phyloP scores from a whole-genome alignment of 2,329 filamentous ascomycete genomes.

The Cylindrodendrum hubeiense region DNA sequence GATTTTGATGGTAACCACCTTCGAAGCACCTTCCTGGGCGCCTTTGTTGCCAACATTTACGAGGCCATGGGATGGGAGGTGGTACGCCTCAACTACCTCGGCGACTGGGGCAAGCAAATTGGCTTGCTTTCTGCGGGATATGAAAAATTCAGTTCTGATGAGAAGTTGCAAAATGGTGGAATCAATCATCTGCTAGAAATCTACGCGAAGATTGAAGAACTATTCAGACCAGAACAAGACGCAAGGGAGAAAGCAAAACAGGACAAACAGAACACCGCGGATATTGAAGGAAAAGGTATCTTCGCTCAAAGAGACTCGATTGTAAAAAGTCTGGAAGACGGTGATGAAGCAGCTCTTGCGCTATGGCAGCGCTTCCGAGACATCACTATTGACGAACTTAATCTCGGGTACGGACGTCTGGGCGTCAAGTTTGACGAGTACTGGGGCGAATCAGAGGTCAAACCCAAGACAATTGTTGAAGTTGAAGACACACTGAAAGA shows the following conservation, averaged over 20 bases:
- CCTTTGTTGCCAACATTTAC: slow-evolving; percentile 75
- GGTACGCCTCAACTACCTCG: slow-evolving; percentile 76
- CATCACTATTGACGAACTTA: slow-evolving; percentile 65
- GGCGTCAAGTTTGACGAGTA: slow-evolving; percentile 69
- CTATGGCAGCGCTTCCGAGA: slow-evolving; percentile 67
- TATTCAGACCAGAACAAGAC: slow-evolving; percentile 73
- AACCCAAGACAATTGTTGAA: slow-evolving; percentile 63
- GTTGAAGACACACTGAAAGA: slow-evolving; percentile 70
- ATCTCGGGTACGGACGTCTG: slow-evolving; percentile 63
- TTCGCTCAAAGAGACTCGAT: slow-evolving; percentile 65
- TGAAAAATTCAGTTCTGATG: slow-evolving; percentile 72
- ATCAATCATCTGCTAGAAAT: slow-evolving; percentile 77
- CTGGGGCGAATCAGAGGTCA: slow-evolving; percentile 74
- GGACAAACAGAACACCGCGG: slow-evolving; percentile 49
- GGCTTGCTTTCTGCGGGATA: slow-evolving; percentile 73
- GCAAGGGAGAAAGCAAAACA: slow-evolving; percentile 61
- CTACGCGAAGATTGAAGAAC: slow-evolving; percentile 74
- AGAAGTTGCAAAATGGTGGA: slow-evolving; percentile 69
- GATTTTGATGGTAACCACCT: slow-evolving; percentile 82
- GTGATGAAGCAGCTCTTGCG: slow-evolving; percentile 62
- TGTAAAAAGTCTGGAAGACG: slow-evolving; percentile 68
- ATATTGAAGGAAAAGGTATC: slow-evolving; percentile 47
- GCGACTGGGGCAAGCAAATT: slow-evolving; percentile 79
- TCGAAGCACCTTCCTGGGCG: slow-evolving; percentile 81
- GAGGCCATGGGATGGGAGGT: slow-evolving; percentile 76